Evolutionary conservation across 345 rosid species (phyloP), one percentile per base, ranked within the genome.

Genomic region (Noccaea caerulescens): DNA sequence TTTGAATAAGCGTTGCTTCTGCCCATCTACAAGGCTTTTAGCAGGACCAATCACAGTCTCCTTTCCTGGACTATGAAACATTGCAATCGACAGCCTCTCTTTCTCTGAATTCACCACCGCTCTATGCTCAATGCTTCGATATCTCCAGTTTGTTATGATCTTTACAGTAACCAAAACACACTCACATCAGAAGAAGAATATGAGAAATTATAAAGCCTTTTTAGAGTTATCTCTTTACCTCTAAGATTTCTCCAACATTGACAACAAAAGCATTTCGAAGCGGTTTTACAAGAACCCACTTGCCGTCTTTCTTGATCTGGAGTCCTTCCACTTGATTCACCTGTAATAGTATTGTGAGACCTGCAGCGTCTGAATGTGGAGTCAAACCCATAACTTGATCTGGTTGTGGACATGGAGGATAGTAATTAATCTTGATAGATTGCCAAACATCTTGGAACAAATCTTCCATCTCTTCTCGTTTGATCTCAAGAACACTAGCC

Each of bases 31-130:
- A 54, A 81, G 78, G 68, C 87, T 79, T 13, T 69, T 34, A 11
- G 88, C 84, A 0, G 91, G 86, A 7, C 80, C 79, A 2, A 84
- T 53, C n/a, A 72, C 67, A 2, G 82, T 71, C 41, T 70, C 79
- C 47, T 51, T 63, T 5, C 49, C 67, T 0, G 83, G 74, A 42
- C 64, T 50, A 13, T 43, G 73, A 69, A 85, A 85, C 30, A 81
- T 65, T 4, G 86, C 87, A 42, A 84, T 53, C 3, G 87, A 83
- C 38, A 83, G 64, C 36, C 84, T 82, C 62, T 83, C 88, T 46
- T 62, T 80, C 4, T 58, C 75, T 0, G 72, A 42, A 30, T 82
- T 83, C 37, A 85, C 83, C 20, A 72, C 69, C 11, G 77, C 87
- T 7, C 86, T 67, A 67, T 82, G 86, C 74, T 82, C 87, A 0